These are phyloP conservation scores for Begonia loranthoides DNA, from an alignment of 306 rosid species.

Conservation along the genomic window DNA sequence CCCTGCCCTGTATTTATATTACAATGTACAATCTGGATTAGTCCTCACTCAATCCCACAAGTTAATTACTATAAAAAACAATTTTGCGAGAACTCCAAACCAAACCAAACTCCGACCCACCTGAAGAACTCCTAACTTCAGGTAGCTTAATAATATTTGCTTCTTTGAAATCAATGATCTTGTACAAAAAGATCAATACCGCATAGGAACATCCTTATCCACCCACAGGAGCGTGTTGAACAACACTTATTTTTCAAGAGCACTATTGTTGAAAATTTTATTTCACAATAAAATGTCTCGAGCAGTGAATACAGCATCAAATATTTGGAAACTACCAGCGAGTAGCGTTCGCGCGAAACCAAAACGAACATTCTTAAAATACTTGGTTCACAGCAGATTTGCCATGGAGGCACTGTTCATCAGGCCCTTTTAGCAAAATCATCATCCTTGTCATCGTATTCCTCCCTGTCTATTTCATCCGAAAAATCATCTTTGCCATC, in stretches of 20 bases:
- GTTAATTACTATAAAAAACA: neutral
- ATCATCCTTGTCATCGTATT: conserved; percentile 15
- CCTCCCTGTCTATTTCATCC: conserved; percentile 13
- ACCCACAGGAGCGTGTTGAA: neutral
- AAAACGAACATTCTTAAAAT: too few species aligned
- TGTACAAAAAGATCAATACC: too few species aligned
- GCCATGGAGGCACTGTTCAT: conserved; percentile 6
- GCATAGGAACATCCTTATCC: too few species aligned
- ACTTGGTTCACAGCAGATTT: neutral
- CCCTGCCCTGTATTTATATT: too few species aligned
- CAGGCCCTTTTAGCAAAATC: conserved; percentile 44
- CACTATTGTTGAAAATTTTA: neutral
- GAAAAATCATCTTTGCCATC: conserved; percentile 3
- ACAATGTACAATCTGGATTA: neutral
- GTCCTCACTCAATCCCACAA: too few species aligned
- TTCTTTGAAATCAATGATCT: too few species aligned
- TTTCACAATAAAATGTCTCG: neutral
- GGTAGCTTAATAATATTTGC: too few species aligned
- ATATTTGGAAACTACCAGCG: too few species aligned
- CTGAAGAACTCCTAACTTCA: too few species aligned
- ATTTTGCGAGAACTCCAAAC: neutral
- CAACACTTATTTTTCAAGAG: neutral
- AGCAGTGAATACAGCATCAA: neutral
- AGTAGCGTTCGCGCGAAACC: neutral
- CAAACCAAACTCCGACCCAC: too few species aligned